Evolutionary conservation across 202 grass and related monocot species (phyloP).

Genomic region (Saccharum hybrid): DNA sequence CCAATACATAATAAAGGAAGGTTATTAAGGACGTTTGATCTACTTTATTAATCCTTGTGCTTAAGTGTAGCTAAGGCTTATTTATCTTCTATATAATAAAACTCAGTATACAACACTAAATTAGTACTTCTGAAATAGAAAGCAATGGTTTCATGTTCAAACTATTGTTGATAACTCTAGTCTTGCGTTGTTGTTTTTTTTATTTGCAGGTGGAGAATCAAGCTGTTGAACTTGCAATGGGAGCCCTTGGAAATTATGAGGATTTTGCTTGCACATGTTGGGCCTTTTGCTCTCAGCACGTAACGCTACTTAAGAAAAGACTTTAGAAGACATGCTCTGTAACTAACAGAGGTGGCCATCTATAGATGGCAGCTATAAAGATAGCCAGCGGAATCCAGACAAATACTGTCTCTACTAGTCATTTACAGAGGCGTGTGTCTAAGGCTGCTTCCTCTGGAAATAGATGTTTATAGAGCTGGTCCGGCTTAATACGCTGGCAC

Average conservation of each 20-base stretch:
- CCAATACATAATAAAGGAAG: background rate
- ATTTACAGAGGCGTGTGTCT: too few species aligned
- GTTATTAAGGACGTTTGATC: background rate
- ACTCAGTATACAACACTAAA: background rate
- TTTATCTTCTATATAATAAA: background rate
- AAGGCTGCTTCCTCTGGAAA: too few species aligned
- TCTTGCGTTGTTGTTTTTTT: background rate
- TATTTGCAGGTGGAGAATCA: background rate
- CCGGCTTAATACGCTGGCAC: too few species aligned
- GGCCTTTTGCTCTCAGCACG: background rate
- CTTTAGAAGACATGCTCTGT: background rate
- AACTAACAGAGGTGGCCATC: too few species aligned
- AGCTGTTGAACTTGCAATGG: background rate
- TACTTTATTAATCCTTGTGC: background rate
- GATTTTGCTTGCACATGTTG: background rate
- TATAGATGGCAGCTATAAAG: too few species aligned
- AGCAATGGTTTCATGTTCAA: background rate
- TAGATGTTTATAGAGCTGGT: too few species aligned
- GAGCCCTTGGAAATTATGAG: background rate
- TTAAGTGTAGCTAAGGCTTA: background rate
- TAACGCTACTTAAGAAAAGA: too few species aligned
- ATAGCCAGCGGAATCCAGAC: too few species aligned
- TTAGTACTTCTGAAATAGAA: background rate
- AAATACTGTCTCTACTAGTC: too few species aligned
- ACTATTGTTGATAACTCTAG: background rate